These are phyloP conservation scores for Trichoderma sp. DNA, from an alignment of 2,329 filamentous ascomycete genomes.

Conservation along the genomic window DNA sequence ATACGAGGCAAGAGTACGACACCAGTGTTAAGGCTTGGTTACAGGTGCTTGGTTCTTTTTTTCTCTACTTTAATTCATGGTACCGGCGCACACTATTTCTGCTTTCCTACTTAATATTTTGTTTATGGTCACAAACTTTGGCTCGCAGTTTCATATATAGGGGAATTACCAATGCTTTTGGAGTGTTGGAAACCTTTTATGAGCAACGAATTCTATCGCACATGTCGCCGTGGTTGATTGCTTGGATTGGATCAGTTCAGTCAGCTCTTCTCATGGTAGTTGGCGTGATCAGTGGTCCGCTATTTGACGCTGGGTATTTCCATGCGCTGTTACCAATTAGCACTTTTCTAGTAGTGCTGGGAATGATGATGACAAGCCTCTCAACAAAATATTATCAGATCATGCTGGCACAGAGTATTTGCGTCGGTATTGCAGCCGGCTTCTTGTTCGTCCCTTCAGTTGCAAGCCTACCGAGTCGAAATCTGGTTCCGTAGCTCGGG, in stretches of 20 bases:
- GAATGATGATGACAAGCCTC: constrained; percentile 43
- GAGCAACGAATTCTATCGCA: constrained; percentile 29
- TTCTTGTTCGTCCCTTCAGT: constrained; percentile 38
- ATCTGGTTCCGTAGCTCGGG: not conserved
- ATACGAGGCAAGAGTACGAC: not conserved
- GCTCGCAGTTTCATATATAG: not conserved
- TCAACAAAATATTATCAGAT: constrained; percentile 43
- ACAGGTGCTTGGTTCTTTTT: constrained; percentile 16
- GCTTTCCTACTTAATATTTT: not conserved
- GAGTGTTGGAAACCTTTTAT: constrained; percentile 56
- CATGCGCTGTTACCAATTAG: constrained; percentile 40
- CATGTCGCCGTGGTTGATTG: constrained; percentile 35
- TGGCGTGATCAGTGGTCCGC: constrained; percentile 37
- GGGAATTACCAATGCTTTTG: constrained; percentile 43
- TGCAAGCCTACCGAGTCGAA: constrained; percentile 28
- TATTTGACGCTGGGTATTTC: constrained; percentile 48
- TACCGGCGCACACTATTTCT: not conserved
- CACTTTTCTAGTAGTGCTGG: constrained; percentile 42
- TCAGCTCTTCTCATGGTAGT: constrained; percentile 41
- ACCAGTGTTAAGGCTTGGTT: constrained; percentile 8
- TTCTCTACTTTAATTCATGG: constrained; percentile 52
- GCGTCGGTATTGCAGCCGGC: constrained; percentile 44
- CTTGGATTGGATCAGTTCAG: constrained; percentile 46
- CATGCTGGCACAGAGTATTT: constrained; percentile 44
- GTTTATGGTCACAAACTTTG: not conserved